Evolutionary conservation across 148 eudicot species (phyloP).

Genomic region (Rheum nobile): DNA sequence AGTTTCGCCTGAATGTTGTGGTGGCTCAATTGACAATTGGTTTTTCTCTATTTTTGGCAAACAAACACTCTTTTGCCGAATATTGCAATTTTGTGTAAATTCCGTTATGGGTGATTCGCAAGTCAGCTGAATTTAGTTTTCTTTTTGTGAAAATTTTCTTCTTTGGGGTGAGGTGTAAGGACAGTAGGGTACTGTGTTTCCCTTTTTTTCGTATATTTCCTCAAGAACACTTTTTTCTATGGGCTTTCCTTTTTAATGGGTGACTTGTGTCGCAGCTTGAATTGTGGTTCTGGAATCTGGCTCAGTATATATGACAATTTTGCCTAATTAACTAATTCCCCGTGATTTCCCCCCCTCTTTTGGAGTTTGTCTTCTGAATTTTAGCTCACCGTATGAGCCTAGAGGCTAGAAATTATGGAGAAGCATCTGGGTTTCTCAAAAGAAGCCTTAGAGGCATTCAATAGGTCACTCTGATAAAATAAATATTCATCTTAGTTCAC

Average conservation of each 20-base stretch:
- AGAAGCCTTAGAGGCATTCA: not conserved
- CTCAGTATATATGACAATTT: not conserved
- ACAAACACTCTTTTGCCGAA: not conserved
- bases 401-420: too few relatives aligned
- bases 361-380: not conserved
- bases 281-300: not conserved
- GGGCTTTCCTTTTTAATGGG: not conserved
- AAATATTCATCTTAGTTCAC: not conserved
- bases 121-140: not conserved
- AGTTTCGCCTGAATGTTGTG: not conserved
- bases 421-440: not conserved
- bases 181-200: not conserved
- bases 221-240: not conserved
- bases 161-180: not conserved
- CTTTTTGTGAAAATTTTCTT: not conserved
- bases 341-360: not conserved
- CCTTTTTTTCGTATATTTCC: not conserved
- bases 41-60: conserved; percentile 3
- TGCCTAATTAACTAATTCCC: not conserved
- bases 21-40: not conserved
- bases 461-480: not conserved
- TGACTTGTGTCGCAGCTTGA: not conserved
- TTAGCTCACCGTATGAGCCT: not conserved
- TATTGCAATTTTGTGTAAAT: conserved; percentile 1
- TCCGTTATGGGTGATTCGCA: not conserved